Evolutionary conservation across 75 land plant genomes (phyloP).

Genomic region (Azolla pinnata): DNA sequence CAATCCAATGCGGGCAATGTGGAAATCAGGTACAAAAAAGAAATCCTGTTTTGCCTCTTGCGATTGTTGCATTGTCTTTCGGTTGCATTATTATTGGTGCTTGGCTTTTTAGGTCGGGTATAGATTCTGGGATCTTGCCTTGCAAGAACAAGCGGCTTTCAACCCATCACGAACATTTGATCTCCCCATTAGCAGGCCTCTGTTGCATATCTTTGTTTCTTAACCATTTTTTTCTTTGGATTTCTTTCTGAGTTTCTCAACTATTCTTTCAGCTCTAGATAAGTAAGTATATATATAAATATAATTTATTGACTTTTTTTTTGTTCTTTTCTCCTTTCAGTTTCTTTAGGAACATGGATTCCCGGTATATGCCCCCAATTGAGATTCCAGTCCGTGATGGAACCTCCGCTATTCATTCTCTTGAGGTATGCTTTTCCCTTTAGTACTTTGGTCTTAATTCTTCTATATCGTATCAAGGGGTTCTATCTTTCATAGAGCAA

Average conservation of each 20-base stretch:
- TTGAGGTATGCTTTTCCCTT: too few relatives aligned
- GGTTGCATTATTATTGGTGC: too few relatives aligned
- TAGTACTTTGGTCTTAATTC: too few relatives aligned
- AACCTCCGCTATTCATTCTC: slow-evolving; percentile 11
- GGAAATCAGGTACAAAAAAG: slow-evolving; percentile 40
- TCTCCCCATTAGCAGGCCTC: slow-evolving; percentile 28
- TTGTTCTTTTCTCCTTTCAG: slow-evolving; percentile 9
- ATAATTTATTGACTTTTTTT: not conserved
- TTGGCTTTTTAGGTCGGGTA: slow-evolving; percentile 21
- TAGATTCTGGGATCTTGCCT: slow-evolving; percentile 29
- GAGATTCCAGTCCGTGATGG: slow-evolving; percentile 24
- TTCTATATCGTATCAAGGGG: too few relatives aligned
- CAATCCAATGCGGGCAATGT: slow-evolving; percentile 36
- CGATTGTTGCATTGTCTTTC: too few relatives aligned
- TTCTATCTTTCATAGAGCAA: too few relatives aligned
- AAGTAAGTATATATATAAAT: too few relatives aligned
- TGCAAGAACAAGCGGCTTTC: slow-evolving; percentile 26
- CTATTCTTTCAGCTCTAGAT: not conserved
- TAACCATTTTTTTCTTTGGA: too few relatives aligned
- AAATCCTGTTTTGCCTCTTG: too few relatives aligned
- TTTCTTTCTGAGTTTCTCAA: slow-evolving; percentile 4
- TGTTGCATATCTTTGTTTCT: too few relatives aligned
- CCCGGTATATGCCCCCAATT: slow-evolving; percentile 21
- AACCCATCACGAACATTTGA: slow-evolving; percentile 17
- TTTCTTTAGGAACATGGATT: slow-evolving; percentile 32